Evolutionary conservation across 2,329 filamentous ascomycete species (phyloP).

Genomic region (Botrytis porri): DNA sequence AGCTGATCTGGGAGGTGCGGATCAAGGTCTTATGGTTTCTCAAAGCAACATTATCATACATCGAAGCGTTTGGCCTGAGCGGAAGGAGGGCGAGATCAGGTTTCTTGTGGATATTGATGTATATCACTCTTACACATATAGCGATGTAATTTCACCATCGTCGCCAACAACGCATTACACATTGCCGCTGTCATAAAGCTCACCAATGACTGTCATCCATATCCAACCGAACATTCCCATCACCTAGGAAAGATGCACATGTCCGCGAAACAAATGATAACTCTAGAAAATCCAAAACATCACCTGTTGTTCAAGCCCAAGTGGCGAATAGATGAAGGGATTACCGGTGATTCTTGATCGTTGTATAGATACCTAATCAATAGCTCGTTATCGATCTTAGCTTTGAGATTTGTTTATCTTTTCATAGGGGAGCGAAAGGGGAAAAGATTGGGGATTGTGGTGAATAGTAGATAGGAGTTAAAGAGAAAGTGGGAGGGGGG

Average conservation of each 20-base stretch:
- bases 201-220: not conserved
- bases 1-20: too few species aligned
- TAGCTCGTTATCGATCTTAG: not conserved
- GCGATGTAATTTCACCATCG: too few species aligned
- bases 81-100: too few species aligned
- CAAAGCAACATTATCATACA: not conserved
- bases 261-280: not conserved
- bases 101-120: not conserved
- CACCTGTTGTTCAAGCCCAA: not conserved
- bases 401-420: not conserved
- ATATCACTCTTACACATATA: not conserved
- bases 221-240: too few species aligned
- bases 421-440: not conserved
- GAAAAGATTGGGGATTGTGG: not conserved
- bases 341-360: not conserved
- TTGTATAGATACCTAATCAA: fast-evolving
- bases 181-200: not conserved
- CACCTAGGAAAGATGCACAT: not conserved
- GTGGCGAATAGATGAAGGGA: not conserved
- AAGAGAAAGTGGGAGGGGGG: too few species aligned
- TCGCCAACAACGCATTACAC: not conserved
- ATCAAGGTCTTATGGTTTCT: too few species aligned
- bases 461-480: not conserved
- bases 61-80: not conserved
- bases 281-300: not conserved